Conservation (phyloP, 2,329 filamentous ascomycete genomes). For the Thyridium curvatum region DNA sequence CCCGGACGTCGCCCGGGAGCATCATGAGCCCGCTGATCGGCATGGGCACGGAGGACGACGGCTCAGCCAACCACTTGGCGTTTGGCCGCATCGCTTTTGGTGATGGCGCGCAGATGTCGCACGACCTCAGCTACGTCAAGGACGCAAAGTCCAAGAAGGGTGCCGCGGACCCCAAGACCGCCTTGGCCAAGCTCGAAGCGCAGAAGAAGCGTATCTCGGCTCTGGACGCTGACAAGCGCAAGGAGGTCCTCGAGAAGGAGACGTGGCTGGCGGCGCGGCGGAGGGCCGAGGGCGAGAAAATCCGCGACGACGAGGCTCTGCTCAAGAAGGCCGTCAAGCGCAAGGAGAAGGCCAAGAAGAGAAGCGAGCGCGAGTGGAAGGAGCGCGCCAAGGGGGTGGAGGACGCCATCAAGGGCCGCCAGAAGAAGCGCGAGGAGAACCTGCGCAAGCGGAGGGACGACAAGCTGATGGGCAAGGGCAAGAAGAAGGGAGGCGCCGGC, state of each 20-base stretch:
- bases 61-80: slow-evolving; percentile 61
- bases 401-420: slow-evolving; percentile 70
- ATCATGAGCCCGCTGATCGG: slow-evolving; percentile 51
- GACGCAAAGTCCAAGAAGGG: slow-evolving; percentile 62
- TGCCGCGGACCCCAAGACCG: slow-evolving; percentile 71
- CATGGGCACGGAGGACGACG: slow-evolving; percentile 23
- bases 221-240: slow-evolving; percentile 74
- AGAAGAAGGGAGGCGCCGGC: slow-evolving; percentile 36
- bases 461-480: slow-evolving; percentile 48
- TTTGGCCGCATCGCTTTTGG: slow-evolving; percentile 90
- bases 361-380: slow-evolving; percentile 84
- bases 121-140: slow-evolving; percentile 58
- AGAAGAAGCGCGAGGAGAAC: slow-evolving; percentile 78
- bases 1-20: slow-evolving; percentile 52
- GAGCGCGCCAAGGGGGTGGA: slow-evolving; percentile 67
- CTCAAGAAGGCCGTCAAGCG: slow-evolving; percentile 94
- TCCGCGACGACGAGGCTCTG: slow-evolving; percentile 77
- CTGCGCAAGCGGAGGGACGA: slow-evolving; percentile 68
- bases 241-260: slow-evolving; percentile 88
- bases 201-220: slow-evolving; percentile 74
- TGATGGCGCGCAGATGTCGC: slow-evolving; percentile 75
- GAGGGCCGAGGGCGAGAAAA: slow-evolving; percentile 81
- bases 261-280: slow-evolving; percentile 88
- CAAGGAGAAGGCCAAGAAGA: slow-evolving; percentile 83
- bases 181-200: slow-evolving; percentile 78